Evolutionary conservation across 345 rosid genomes (phyloP), one percentile per base, ranked within the genome.

Genomic region (Bretschneidera sinensis): DNA sequence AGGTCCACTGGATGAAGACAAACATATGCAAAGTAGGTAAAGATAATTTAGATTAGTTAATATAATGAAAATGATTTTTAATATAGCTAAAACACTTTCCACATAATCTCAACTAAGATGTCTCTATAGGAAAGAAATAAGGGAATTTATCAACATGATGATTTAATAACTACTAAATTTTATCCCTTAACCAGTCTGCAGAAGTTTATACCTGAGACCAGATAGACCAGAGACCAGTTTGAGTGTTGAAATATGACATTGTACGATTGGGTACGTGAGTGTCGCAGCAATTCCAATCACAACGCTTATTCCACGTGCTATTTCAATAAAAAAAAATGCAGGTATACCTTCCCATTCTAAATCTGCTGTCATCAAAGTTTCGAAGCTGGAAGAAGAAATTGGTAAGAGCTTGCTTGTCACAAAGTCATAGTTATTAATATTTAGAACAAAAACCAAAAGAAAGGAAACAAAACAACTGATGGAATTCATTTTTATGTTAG

Each of bases 341-440:
- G 89, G 83, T 73, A 84, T 71, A 13, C 92, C 98, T 77, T 82
- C 68, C 95, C 88, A 85, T 70, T 87, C 82, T 62, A 89, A 66
- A 19, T 89, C 62, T 28, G 98, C 96, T 10, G 89, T 89, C 98
- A 92, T 92, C 74, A 92, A 62, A 45, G 87, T 92, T 56, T 92
- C 95, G 24, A 76, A 86, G 66, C 96, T 92, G 77, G 25, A 67
- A 21, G 51, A 51, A 13, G 47, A 56, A 13, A 5, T 52, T 19
- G 9, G 1, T 21, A 43, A 17, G 24, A 11, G 20, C 28, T 14
- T 21, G 31, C 53, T 35, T 14, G 14, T 39, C 56, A 9, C 45
- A 21, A 18, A 45, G 16, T 34, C 3, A n/a, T n/a, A n/a, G n/a
- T n/a, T n/a, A n/a, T n/a, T n/a, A 14, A 48, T 24, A 53, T 9